phyloP scores from a whole-genome alignment of 345 rosid genomes.

The Arabidopsis arenosa region DNA sequence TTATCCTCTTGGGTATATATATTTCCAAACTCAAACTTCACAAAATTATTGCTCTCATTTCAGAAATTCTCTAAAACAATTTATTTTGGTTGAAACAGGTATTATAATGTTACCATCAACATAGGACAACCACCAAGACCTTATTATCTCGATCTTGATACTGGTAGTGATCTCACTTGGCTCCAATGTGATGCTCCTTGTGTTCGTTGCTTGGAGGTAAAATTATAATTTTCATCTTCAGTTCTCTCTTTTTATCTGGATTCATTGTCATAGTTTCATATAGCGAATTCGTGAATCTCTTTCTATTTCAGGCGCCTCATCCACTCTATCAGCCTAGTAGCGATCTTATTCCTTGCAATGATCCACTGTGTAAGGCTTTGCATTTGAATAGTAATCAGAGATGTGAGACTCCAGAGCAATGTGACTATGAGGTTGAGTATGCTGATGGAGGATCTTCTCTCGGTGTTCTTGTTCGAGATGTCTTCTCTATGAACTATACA shows the following conservation, averaged over 20 bases:
- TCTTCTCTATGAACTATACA: conserved; percentile 66
- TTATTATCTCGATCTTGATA: conserved; percentile 88
- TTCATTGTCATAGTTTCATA: conserved; percentile 14
- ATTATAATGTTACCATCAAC: conserved; percentile 71
- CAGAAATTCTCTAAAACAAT: background rate
- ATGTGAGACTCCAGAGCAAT: conserved; percentile 68
- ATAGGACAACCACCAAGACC: conserved; percentile 87
- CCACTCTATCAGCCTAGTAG: conserved; percentile 76
- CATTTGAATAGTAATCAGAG: conserved; percentile 56
- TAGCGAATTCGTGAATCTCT: background rate
- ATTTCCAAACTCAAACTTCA: conserved; percentile 15
- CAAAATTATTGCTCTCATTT: conserved; percentile 28
- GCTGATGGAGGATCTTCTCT: conserved; percentile 95
- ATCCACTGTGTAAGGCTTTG: conserved; percentile 81
- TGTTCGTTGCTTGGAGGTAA: conserved; percentile 61
- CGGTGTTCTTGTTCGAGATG: conserved; percentile 87
- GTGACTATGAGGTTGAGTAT: conserved; percentile 89
- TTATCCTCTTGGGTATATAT: conserved; percentile 68
- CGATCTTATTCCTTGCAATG: conserved; percentile 69
- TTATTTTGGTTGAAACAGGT: conserved; percentile 48
- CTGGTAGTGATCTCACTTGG: conserved; percentile 98
- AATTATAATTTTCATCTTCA: background rate
- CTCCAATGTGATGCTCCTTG: conserved; percentile 95
- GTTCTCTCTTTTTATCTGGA: background rate
- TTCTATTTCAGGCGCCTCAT: conserved; percentile 76